Evolutionary conservation across 164 flowering plant species (phyloP).

Genomic region (Protea cynaroides): DNA sequence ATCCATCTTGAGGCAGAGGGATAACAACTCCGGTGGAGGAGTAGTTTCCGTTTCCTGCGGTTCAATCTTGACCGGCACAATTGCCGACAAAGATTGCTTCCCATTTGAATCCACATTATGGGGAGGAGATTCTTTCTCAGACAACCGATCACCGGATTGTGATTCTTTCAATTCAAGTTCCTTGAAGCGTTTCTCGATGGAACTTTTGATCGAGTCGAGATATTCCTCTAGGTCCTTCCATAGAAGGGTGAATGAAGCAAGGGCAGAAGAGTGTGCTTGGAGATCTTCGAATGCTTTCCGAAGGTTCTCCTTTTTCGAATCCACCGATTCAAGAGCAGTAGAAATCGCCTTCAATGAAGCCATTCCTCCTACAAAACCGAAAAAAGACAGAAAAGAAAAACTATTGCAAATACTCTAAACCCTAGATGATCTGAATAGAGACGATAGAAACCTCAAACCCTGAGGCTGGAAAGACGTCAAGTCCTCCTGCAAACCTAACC

Average conservation of each 20-base stretch:
- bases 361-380: not conserved
- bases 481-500: not conserved
- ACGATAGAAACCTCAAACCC: not conserved
- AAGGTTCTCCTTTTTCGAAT: constrained; percentile 32
- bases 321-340: constrained; percentile 26
- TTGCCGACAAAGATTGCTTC: not conserved
- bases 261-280: constrained; percentile 34
- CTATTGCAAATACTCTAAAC: no score
- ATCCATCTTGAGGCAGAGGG: constrained; percentile 49
- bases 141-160: not conserved
- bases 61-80: not conserved
- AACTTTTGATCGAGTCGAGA: constrained; percentile 39
- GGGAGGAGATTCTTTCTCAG: not conserved
- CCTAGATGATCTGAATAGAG: no score
- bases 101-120: not conserved
- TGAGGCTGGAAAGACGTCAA: not conserved
- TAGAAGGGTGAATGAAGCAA: constrained; percentile 38
- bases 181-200: constrained; percentile 19
- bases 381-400: no score
- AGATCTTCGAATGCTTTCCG: constrained; percentile 38
- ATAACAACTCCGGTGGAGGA: constrained; percentile 35
- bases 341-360: constrained; percentile 21
- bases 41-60: not conserved
- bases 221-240: constrained; percentile 63
- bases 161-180: constrained; percentile 15